Percentiles rank a stretch among this genome's conserved stretches.
These are phyloP conservation scores for Excoecaria cochinchinensis DNA, from an alignment of 345 rosid genomes.

Conservation along the genomic window DNA sequence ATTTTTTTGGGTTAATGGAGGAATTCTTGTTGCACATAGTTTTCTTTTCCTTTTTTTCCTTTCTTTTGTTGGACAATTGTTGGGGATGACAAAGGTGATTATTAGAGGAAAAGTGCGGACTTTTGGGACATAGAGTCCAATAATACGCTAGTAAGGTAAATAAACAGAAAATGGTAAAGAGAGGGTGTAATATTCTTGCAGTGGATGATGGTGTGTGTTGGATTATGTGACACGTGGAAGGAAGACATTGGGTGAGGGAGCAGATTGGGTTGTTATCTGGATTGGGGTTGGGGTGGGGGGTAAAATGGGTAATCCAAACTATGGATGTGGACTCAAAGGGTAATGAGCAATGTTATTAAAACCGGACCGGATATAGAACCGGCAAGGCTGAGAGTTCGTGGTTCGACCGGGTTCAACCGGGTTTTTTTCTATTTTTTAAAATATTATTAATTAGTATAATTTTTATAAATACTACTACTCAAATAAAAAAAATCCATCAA, in stretches of 20 bases:
- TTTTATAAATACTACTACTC: no score
- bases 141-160: background rate
- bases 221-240: conserved; percentile 42
- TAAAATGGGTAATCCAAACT: background rate
- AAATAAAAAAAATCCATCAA: no score
- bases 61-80: background rate
- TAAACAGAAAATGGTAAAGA: background rate
- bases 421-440: no score
- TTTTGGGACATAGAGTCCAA: background rate
- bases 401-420: no score
- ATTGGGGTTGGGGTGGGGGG: conserved; percentile 13
- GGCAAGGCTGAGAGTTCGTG: no score
- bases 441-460: no score
- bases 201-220: conserved; percentile 18
- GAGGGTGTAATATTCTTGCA: background rate
- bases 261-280: conserved; percentile 58
- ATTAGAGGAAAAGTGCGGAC: background rate
- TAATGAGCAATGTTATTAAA: no score
- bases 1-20: background rate
- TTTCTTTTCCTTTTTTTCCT: background rate
- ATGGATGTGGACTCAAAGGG: background rate
- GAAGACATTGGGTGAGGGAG: conserved; percentile 27
- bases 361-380: no score
- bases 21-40: conserved; percentile 32
- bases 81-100: no score